Base-by-base conservation (phyloP, 2,329 filamentous ascomycete genomes). In the Cyphellophora europaea region DNA sequence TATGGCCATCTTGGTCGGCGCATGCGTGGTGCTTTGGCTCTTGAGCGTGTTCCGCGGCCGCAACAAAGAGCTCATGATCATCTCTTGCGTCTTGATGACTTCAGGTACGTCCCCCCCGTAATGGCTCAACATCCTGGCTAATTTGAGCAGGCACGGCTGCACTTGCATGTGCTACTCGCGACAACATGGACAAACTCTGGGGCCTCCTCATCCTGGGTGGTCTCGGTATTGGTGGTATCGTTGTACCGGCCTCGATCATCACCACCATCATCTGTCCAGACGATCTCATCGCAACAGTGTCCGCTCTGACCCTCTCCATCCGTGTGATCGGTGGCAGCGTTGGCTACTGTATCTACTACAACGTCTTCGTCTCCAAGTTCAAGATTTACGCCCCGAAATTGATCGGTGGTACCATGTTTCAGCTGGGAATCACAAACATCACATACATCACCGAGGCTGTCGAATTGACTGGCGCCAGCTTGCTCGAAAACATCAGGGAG, bases 251-350 rank as follows among this genome's bases (percentile, higher is more conserved):
- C 1, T 76, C 73, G 1, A 78, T 82, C 44, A 78, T 82, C 40
- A 74, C 74, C 3, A 77, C 75, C 6, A 81, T 82, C 47, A 75
- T 82, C 44, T 81, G 77, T 41, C 77, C 78, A 0, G 74, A 79
- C 56, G 59, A 82, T 32, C 63, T 82, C 3, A 82, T 84, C 42
- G 79, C 76, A 5, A 82, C 78, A 2, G 68, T 81, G 27, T 72
- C 77, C 1, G 76, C 79, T 5, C 62, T 84, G 13, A 82, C 79
- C 0, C 69, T 83, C 15, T 71, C 76, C 11, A 73, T 83, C 45
- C 76, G 79, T 19, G 74, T 80, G 35, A 67, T 82, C 17, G 79
- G 79, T 30, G 78, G 78, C 19, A 68, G 71, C 8, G 70, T 82
- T 38, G 78, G 74, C 21, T 80, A 76, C 50, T 67, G 68, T 10